Conservation (phyloP, 345 rosid genomes). For the Populus nigra region DNA sequence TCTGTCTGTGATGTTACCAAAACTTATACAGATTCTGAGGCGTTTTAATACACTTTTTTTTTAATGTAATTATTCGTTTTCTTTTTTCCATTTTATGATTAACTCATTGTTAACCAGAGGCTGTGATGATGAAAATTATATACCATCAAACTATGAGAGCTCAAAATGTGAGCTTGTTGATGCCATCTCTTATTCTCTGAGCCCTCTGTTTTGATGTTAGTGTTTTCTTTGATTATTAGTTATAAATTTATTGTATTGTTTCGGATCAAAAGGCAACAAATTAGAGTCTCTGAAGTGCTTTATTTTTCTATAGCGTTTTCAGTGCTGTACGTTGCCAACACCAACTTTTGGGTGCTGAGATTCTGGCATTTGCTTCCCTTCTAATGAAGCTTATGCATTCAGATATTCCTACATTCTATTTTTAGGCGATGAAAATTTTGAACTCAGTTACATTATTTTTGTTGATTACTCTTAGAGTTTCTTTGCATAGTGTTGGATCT, state of each 20-base stretch:
- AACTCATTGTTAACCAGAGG: neutral
- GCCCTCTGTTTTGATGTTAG: neutral
- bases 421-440: neutral
- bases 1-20: slow-evolving; percentile 11
- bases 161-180: slow-evolving; percentile 9
- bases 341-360: slow-evolving; percentile 8
- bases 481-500: too few species aligned
- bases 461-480: too few species aligned
- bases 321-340: slow-evolving; percentile 31
- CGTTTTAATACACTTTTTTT: too few species aligned
- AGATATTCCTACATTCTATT: neutral
- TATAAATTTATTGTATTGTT: too few species aligned
- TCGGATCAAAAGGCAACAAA: slow-evolving; percentile 14
- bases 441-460: neutral
- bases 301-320: neutral
- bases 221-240: neutral
- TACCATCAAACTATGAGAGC: slow-evolving; percentile 29
- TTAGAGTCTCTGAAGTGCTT: slow-evolving; percentile 24
- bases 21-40: slow-evolving; percentile 6
- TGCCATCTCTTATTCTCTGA: neutral
- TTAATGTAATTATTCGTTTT: neutral
- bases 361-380: slow-evolving; percentile 10
- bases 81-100: neutral
- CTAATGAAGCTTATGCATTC: slow-evolving; percentile 12
- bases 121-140: neutral